These are phyloP conservation scores for Oryza nivara DNA, from an alignment of 176 grass and related monocot genomes.

Conservation along the genomic window DNA sequence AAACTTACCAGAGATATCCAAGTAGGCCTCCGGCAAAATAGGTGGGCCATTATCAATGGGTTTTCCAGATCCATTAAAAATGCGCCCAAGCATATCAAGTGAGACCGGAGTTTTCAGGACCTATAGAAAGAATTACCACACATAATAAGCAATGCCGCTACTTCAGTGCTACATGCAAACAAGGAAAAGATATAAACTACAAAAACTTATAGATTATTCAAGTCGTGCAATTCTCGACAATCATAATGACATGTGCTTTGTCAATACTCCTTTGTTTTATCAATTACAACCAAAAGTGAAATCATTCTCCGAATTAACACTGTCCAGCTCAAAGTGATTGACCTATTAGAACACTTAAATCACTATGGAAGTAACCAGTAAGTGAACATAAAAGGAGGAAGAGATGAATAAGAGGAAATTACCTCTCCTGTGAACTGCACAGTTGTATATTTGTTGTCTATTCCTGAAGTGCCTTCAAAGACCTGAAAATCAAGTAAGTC, in stretches of 20 bases:
- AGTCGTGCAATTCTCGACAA: not conserved
- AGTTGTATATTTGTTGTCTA: conserved; percentile 97
- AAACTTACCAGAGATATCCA: conserved; percentile 94
- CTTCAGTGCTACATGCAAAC: conserved; percentile 22
- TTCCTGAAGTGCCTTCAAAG: conserved; percentile 99
- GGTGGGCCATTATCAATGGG: conserved; percentile 97
- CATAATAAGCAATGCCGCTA: not conserved
- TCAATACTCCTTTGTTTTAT: not conserved
- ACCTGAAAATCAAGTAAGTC: conserved; percentile 55
- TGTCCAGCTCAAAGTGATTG: not conserved
- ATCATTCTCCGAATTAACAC: not conserved
- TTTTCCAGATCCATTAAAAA: conserved; percentile 99
- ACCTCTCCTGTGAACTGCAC: conserved; percentile 99
- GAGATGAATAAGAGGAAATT: not conserved
- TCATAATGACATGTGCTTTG: not conserved
- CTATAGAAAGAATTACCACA: conserved; percentile 43
- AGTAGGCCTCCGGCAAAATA: conserved; percentile 94
- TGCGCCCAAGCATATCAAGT: conserved; percentile 98
- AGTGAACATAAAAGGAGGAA: not conserved
- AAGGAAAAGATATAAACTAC: not conserved
- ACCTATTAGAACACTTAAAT: not conserved
- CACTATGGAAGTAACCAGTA: not conserved
- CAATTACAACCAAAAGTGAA: not conserved
- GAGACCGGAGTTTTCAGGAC: conserved; percentile 98
- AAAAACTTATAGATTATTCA: not conserved